These are phyloP conservation scores for Hippophae gyantsensis DNA, from an alignment of 306 rosid species.

Conservation along the genomic window DNA sequence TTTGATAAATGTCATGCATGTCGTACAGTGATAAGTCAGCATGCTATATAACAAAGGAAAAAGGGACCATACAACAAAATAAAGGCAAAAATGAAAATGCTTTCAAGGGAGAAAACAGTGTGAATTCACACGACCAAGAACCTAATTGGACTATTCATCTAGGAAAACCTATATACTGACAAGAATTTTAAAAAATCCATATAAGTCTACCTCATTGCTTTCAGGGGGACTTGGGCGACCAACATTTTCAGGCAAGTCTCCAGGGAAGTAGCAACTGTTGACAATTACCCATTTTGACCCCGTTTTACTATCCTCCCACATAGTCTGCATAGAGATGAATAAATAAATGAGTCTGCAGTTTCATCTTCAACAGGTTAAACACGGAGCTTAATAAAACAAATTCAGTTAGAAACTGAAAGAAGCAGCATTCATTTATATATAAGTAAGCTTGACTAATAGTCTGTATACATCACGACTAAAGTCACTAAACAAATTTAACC, in stretches of 20 bases:
- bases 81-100: neutral
- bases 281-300: constrained; percentile 63
- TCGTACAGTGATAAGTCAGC: neutral
- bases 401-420: constrained; percentile 1
- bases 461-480: constrained; percentile 3
- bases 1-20: neutral
- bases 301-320: constrained; percentile 78
- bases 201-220: constrained; percentile 62
- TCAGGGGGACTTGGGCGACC: constrained; percentile 60
- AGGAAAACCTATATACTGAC: neutral
- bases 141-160: constrained; percentile 4
- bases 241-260: constrained; percentile 71
- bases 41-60: neutral
- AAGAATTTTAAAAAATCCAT: neutral
- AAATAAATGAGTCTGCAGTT: constrained; percentile 15
- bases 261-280: constrained; percentile 68
- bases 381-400: constrained; percentile 11
- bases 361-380: constrained; percentile 8
- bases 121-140: neutral
- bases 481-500: constrained; percentile 3
- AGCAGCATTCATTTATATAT: neutral
- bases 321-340: constrained; percentile 43
- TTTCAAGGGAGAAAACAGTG: no score
- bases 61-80: neutral
- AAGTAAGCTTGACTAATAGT: constrained; percentile 3